These are phyloP conservation scores for Leptographium wingfieldii DNA, from an alignment of 2,329 filamentous ascomycete species.

Conservation along the genomic window DNA sequence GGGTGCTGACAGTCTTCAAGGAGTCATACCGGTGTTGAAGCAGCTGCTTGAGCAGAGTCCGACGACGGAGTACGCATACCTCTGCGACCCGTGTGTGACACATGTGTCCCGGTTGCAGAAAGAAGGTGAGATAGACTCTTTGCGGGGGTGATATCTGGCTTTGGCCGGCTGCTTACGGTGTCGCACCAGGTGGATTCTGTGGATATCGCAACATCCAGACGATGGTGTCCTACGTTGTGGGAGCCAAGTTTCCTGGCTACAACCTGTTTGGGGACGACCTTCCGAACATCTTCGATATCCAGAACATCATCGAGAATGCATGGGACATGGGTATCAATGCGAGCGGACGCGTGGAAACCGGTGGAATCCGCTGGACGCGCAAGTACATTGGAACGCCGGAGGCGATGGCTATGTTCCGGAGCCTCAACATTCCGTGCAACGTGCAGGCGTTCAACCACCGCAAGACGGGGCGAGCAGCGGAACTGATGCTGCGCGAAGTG, in stretches of 20 bases:
- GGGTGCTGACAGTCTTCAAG: slow-evolving; percentile 14
- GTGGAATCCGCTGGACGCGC: slow-evolving; percentile 73
- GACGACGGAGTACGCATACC: slow-evolving; percentile 56
- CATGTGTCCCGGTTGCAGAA: slow-evolving; percentile 73
- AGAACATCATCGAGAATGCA: slow-evolving; percentile 74
- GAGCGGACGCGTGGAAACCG: slow-evolving; percentile 65
- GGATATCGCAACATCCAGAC: slow-evolving; percentile 95
- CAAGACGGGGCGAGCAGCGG: slow-evolving; percentile 33
- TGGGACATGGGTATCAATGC: slow-evolving; percentile 79
- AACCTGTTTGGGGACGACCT: slow-evolving; percentile 47
- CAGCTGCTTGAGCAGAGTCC: slow-evolving; percentile 53
- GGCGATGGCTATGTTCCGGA: slow-evolving; percentile 66
- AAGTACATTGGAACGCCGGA: slow-evolving; percentile 95
- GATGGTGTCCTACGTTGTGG: slow-evolving; percentile 66
- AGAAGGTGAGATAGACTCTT: slow-evolving; percentile 39
- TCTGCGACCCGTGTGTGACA: slow-evolving; percentile 63
- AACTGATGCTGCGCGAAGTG: slow-evolving; percentile 51
- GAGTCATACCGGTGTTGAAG: slow-evolving; percentile 49
- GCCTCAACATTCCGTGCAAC: slow-evolving; percentile 55
- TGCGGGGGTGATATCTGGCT: background rate
- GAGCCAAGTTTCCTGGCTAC: slow-evolving; percentile 40
- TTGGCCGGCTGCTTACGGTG: background rate
- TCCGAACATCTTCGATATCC: slow-evolving; percentile 69
- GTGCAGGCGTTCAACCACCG: slow-evolving; percentile 45
- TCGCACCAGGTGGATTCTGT: slow-evolving; percentile 63